These are phyloP conservation scores for Talaromyces sp. DNA, from an alignment of 2,329 filamentous ascomycete species.

Conservation along the genomic window DNA sequence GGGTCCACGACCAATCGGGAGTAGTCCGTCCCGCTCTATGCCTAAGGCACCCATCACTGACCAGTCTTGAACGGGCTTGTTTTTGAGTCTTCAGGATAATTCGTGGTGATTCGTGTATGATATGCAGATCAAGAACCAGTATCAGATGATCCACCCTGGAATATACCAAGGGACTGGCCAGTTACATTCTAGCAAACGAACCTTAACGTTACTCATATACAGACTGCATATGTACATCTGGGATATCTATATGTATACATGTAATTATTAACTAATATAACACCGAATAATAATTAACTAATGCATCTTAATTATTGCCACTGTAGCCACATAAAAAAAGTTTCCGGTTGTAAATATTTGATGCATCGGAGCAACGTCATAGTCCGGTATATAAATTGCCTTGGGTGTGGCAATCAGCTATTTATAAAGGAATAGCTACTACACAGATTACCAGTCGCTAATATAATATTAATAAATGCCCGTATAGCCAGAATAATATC, in stretches of 20 bases:
- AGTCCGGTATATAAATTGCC: not conserved
- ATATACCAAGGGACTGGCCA: constrained; percentile 11
- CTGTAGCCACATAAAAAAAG: not conserved
- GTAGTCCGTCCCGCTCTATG: not conserved
- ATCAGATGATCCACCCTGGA: too few relatives aligned
- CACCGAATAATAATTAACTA: not conserved
- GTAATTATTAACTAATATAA: not conserved
- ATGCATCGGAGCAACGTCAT: not conserved
- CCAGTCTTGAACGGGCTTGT: not conserved
- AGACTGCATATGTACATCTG: not conserved
- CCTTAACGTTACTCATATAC: not conserved
- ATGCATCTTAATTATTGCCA: too few relatives aligned
- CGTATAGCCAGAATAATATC: not conserved
- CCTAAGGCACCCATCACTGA: not conserved
- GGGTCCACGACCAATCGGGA: not conserved
- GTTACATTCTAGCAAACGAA: constrained; percentile 13
- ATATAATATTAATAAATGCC: not conserved
- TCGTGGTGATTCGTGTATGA: not conserved
- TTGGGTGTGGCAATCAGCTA: not conserved
- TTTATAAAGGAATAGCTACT: not conserved
- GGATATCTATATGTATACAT: not conserved
- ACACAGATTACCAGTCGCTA: not conserved
- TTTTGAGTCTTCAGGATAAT: not conserved
- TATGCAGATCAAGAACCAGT: constrained; percentile 4
- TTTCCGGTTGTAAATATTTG: not conserved